A percentile compares a stretch with the other conserved stretches of the same genome.
phyloP scores from a whole-genome alignment of 192 early-diverging fungal genomes.

The Coemansia reversa region DNA sequence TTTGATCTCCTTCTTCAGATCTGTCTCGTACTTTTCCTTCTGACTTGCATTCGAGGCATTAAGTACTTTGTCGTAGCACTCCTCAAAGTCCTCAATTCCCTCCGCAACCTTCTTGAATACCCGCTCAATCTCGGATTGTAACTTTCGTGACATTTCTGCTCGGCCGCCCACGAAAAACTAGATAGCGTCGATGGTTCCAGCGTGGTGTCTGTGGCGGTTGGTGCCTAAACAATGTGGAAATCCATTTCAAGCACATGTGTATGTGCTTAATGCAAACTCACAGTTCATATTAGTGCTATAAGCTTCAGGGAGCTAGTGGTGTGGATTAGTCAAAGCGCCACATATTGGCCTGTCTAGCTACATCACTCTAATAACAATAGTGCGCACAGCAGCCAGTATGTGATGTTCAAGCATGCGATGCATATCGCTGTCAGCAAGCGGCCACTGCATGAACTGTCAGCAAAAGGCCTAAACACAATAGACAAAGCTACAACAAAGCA shows the following conservation, averaged over 20 bases:
- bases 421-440: not conserved
- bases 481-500: not conserved
- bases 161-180: not conserved
- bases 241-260: not conserved
- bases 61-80: constrained; percentile 85
- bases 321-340: not conserved
- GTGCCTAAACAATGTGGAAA: not conserved
- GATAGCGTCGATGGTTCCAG: constrained; percentile 9
- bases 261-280: not conserved
- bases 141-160: constrained; percentile 41
- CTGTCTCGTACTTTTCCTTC: constrained; percentile 95
- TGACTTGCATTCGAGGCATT: constrained; percentile 78
- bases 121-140: constrained; percentile 85
- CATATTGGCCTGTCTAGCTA: not conserved
- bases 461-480: not conserved
- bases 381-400: not conserved
- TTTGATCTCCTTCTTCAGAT: constrained; percentile 99
- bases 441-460: not conserved
- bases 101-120: constrained; percentile 92
- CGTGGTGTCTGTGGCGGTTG: constrained; percentile 2
- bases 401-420: not conserved
- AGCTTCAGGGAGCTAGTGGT: not conserved
- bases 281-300: not conserved
- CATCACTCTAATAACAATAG: not conserved
- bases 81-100: constrained; percentile 94